phyloP scores from a whole-genome alignment of 306 rosid species.

The Cucurbita pepo region DNA sequence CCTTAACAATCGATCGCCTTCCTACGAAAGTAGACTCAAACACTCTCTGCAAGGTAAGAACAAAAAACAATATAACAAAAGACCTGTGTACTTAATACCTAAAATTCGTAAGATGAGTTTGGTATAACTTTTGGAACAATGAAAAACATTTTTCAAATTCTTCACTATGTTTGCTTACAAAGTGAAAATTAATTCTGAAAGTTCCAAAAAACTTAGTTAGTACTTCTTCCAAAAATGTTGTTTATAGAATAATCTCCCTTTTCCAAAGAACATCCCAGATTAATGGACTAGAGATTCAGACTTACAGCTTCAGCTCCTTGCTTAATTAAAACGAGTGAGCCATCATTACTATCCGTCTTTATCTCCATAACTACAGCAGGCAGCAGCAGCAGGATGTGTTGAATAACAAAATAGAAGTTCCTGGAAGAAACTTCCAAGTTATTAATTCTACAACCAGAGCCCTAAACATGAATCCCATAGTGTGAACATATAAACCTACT shows the following conservation, averaged over 20 bases:
- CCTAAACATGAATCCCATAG: neutral
- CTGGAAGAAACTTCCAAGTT: neutral
- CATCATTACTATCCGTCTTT: neutral
- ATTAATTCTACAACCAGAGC: neutral
- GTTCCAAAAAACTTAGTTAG: neutral
- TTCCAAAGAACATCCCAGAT: neutral
- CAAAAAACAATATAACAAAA: neutral
- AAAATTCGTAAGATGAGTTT: neutral
- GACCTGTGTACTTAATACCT: neutral
- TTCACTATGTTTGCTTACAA: neutral
- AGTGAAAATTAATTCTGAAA: neutral
- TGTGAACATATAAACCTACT: neutral
- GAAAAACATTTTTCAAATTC: neutral
- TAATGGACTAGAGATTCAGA: neutral
- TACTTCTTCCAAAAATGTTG: neutral
- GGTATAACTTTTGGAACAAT: neutral
- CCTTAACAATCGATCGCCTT: constrained; percentile 65
- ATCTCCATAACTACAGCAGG: neutral
- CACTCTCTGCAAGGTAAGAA: constrained; percentile 38
- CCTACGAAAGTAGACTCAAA: constrained; percentile 71
- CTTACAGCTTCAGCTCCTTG: constrained; percentile 8
- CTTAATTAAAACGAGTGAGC: neutral
- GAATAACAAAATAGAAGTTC: neutral
- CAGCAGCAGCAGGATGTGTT: neutral
- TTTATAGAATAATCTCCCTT: neutral